phyloP scores from a whole-genome alignment of 75 land plant species.

The Selaginella tamariscina region DNA sequence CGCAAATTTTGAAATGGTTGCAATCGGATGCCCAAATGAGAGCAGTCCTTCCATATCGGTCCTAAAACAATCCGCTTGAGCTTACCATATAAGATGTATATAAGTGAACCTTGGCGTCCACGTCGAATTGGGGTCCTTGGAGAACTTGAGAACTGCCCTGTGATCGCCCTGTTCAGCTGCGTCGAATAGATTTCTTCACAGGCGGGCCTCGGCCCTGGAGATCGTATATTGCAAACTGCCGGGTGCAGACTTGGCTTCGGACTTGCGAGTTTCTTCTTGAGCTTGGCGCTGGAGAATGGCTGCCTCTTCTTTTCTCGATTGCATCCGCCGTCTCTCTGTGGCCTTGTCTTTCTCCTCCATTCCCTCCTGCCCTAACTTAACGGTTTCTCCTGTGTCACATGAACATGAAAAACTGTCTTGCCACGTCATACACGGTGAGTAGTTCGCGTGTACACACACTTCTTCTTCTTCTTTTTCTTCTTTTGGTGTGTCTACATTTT shows the following conservation, averaged over 20 bases:
- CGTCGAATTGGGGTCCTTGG: conserved; percentile 31
- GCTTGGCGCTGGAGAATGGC: background rate
- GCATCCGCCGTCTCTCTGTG: background rate
- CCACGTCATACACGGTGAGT: too few species aligned
- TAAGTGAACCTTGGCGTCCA: conserved; percentile 26
- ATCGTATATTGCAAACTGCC: conserved; percentile 28
- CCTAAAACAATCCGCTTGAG: conserved; percentile 9
- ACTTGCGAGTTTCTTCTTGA: background rate
- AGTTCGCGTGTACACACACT: too few species aligned
- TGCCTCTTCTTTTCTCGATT: background rate
- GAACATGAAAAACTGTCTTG: too few species aligned
- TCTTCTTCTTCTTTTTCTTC: too few species aligned
- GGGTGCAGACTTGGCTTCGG: background rate
- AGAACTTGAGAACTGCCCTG: conserved; percentile 23
- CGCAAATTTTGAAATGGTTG: conserved; percentile 20
- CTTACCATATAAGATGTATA: too few species aligned
- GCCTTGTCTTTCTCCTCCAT: background rate
- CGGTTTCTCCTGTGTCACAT: too few species aligned
- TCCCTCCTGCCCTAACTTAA: too few species aligned
- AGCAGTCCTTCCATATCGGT: conserved; percentile 34
- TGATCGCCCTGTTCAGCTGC: conserved; percentile 27
- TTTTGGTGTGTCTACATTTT: too few species aligned
- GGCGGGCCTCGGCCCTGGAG: conserved; percentile 17
- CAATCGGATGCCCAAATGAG: conserved; percentile 38
- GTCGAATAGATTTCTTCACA: conserved; percentile 22